phyloP scores from a whole-genome alignment of 1,139 yeast genomes.

The Taphrina populina region DNA sequence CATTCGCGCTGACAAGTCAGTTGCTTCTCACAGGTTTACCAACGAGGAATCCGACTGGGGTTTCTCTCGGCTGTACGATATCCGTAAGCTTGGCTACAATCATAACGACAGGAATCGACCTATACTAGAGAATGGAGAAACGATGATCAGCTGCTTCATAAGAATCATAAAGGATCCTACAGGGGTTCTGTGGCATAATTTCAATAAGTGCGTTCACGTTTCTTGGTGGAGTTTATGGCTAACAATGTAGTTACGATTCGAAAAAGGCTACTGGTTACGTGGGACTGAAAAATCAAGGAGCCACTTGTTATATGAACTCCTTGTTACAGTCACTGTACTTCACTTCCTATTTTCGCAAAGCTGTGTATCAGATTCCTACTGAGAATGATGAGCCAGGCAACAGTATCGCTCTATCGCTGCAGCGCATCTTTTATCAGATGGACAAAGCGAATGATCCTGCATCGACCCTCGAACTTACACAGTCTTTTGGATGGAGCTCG shows the following conservation, averaged over 20 bases:
- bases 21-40: slow-evolving; percentile 78
- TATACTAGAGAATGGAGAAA: slow-evolving; percentile 57
- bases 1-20: no score
- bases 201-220: slow-evolving; percentile 42
- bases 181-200: slow-evolving; percentile 90
- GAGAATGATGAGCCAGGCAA: slow-evolving; percentile 54
- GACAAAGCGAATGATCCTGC: slow-evolving; percentile 72
- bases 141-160: slow-evolving; percentile 75
- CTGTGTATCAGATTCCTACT: slow-evolving; percentile 89
- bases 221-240: slow-evolving; percentile 46
- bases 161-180: slow-evolving; percentile 83
- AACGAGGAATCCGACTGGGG: slow-evolving; percentile 92
- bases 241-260: slow-evolving; percentile 60
- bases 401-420: slow-evolving; percentile 79
- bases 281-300: slow-evolving; percentile 94
- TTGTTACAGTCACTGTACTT: slow-evolving; percentile 84
- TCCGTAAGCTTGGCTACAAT: slow-evolving; percentile 46
- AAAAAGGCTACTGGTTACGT: slow-evolving; percentile 84
- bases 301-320: slow-evolving; percentile 93
- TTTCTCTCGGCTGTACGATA: slow-evolving; percentile 70
- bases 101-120: slow-evolving; percentile 43
- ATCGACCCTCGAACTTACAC: slow-evolving; percentile 81
- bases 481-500: slow-evolving; percentile 96
- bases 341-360: slow-evolving; percentile 69
- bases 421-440: slow-evolving; percentile 77